Evolutionary conservation across 805 yeast genomes (phyloP).

Genomic region (Candida xyloterini): DNA sequence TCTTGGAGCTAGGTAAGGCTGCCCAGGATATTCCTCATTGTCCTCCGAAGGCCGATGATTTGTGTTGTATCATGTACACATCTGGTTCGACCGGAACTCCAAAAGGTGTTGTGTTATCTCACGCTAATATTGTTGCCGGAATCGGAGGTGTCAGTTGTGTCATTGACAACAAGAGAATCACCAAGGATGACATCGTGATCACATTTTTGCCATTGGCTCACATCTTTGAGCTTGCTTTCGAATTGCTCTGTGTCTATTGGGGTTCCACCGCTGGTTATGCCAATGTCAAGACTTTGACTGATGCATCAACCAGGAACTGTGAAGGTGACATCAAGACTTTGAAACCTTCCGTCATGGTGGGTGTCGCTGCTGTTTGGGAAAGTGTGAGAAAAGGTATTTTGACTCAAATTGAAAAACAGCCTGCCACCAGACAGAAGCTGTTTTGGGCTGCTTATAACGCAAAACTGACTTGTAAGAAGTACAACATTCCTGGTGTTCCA

Average conservation of each 20-base stretch:
- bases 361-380: slow-evolving; percentile 99
- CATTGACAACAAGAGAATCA: slow-evolving; percentile 51
- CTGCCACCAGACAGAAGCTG: slow-evolving; percentile 65
- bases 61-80: slow-evolving; percentile 80
- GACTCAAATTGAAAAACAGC: slow-evolving; percentile 64
- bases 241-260: slow-evolving; percentile 78
- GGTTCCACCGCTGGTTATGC: slow-evolving; percentile 91
- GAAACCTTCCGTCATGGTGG: slow-evolving; percentile 93
- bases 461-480: slow-evolving; percentile 59
- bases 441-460: slow-evolving; percentile 88
- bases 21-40: slow-evolving; percentile 37
- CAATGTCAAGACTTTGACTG: slow-evolving; percentile 85
- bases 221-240: slow-evolving; percentile 89
- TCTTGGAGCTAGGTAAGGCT: slow-evolving; percentile 59
- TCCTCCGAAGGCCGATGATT: slow-evolving; percentile 55
- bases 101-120: slow-evolving; percentile 74
- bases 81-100: slow-evolving; percentile 86
- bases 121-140: slow-evolving; percentile 74
- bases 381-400: slow-evolving; percentile 88
- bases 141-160: slow-evolving; percentile 74
- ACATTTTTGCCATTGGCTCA: slow-evolving; percentile 95
- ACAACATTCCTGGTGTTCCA: slow-evolving; percentile 77
- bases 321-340: slow-evolving; percentile 83
- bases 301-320: slow-evolving; percentile 77
- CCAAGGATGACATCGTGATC: slow-evolving; percentile 65